A percentile compares a stretch with the other conserved stretches of the same genome.
Conservation (phyloP, 257 asterid species). For the Gentiana dahurica region DNA sequence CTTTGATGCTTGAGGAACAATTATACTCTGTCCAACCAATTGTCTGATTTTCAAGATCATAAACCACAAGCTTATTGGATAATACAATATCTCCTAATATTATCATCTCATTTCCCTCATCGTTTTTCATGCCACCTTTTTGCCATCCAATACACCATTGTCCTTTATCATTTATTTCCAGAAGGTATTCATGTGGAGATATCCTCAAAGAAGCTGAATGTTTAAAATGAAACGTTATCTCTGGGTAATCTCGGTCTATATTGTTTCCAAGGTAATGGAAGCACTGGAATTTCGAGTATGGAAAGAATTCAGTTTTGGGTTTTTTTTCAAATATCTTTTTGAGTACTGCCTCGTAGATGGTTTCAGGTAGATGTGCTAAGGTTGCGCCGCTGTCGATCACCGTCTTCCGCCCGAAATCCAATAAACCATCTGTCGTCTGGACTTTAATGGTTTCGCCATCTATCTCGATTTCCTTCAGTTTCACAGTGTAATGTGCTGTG, state of each 20-base stretch:
- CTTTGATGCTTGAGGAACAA: constrained; percentile 64
- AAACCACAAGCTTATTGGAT: constrained; percentile 59
- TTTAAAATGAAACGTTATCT: constrained; percentile 17
- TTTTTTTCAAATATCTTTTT: constrained; percentile 2
- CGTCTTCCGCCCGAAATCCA: constrained; percentile 9
- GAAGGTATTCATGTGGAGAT: constrained; percentile 23
- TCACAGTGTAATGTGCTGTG: constrained; percentile 10
- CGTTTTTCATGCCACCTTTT: constrained; percentile 40
- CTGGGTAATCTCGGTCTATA: constrained; percentile 16
- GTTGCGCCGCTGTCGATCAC: constrained; percentile 25
- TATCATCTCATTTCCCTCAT: constrained; percentile 48
- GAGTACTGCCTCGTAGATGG: constrained; percentile 7
- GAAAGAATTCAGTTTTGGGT: background rate
- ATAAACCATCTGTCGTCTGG: constrained; percentile 1
- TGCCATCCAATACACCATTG: constrained; percentile 77
- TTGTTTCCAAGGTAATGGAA: constrained; percentile 3
- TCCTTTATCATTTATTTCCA: constrained; percentile 2
- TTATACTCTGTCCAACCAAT: constrained; percentile 72
- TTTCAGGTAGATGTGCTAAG: constrained; percentile 13
- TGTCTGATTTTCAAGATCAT: constrained; percentile 68
- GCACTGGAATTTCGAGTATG: constrained; percentile 9
- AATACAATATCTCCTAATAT: constrained; percentile 64
- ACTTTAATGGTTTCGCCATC: constrained; percentile 7
- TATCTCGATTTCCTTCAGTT: constrained; percentile 9
- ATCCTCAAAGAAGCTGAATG: constrained; percentile 5